Evolutionary conservation across 106 monocot genomes (phyloP).

Genomic region (Allium cepa): DNA sequence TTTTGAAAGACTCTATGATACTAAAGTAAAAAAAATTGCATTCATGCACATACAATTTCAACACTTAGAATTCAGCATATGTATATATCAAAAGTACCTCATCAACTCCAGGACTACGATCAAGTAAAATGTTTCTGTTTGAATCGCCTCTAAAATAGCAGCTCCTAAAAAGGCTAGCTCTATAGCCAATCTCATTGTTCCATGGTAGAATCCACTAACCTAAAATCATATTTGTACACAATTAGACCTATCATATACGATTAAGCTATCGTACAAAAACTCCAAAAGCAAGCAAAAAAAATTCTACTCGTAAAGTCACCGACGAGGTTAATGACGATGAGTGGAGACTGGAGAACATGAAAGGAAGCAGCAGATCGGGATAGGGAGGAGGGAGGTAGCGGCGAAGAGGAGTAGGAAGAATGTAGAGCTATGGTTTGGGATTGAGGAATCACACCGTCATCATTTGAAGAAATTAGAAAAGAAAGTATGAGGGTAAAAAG

Average conservation of each 20-base stretch:
- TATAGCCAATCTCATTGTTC: slow-evolving; percentile 78
- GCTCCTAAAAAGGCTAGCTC: slow-evolving; percentile 72
- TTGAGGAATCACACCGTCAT: too few relatives aligned
- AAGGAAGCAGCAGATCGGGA: too few relatives aligned
- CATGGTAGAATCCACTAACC: slow-evolving; percentile 90
- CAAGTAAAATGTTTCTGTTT: slow-evolving; percentile 83
- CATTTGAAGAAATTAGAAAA: too few relatives aligned
- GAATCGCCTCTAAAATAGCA: slow-evolving; percentile 88
- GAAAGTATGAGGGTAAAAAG: too few relatives aligned
- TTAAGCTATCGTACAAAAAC: too few relatives aligned
- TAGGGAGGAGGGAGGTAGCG: too few relatives aligned
- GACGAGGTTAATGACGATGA: too few relatives aligned
- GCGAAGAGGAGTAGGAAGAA: too few relatives aligned
- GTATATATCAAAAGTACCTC: slow-evolving; percentile 40
- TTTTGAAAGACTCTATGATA: neutral
- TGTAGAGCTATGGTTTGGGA: too few relatives aligned
- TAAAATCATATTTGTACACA: slow-evolving; percentile 5
- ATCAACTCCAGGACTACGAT: slow-evolving; percentile 77
- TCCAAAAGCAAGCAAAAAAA: too few relatives aligned
- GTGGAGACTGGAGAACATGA: too few relatives aligned
- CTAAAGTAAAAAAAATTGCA: neutral
- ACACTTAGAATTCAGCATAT: neutral
- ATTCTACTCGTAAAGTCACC: too few relatives aligned
- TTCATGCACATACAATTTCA: neutral
- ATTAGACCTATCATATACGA: neutral